Percentiles rank a stretch among this genome's conserved stretches.
Evolutionary conservation across 495 filamentous ascomycete species (phyloP).

Genomic region (Penicillium daleae): DNA sequence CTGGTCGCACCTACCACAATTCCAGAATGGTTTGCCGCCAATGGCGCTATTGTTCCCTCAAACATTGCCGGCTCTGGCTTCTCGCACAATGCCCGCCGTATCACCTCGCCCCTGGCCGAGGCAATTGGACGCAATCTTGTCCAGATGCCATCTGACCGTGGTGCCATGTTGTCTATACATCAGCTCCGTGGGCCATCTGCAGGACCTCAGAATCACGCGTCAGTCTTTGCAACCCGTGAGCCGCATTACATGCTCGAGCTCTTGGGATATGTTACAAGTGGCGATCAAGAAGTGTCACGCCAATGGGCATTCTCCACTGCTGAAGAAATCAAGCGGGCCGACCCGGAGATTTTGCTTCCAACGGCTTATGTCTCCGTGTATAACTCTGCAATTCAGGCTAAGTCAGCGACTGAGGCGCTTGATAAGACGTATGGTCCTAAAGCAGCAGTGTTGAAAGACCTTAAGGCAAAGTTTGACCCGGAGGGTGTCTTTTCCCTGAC

Average conservation of each 20-base stretch:
- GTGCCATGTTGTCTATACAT: conserved; percentile 36
- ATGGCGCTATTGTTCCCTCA: not conserved
- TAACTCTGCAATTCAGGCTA: conserved; percentile 6
- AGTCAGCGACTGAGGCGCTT: conserved; percentile 5
- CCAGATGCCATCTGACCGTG: conserved; percentile 30
- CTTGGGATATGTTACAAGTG: conserved; percentile 16
- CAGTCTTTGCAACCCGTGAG: conserved; percentile 37
- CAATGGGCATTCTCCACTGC: conserved; percentile 32
- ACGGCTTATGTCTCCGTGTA: conserved; percentile 36
- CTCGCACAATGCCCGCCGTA: not conserved
- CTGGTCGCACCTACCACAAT: not conserved
- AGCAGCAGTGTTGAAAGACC: conserved; percentile 17
- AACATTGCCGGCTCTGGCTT: not conserved
- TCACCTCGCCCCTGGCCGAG: conserved; percentile 14
- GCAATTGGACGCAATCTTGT: conserved; percentile 26
- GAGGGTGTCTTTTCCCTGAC: conserved; percentile 36
- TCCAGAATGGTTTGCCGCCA: not conserved
- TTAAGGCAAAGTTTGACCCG: conserved; percentile 40
- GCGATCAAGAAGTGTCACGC: conserved; percentile 11
- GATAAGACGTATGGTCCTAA: conserved; percentile 29
- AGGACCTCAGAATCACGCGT: conserved; percentile 10
- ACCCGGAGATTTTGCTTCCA: conserved; percentile 30
- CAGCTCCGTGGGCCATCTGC: conserved; percentile 31
- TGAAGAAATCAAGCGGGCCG: conserved; percentile 21
- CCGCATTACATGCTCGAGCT: conserved; percentile 47